Conservation (phyloP, 139 green algal genomes). For the Chlorella sp. region DNA sequence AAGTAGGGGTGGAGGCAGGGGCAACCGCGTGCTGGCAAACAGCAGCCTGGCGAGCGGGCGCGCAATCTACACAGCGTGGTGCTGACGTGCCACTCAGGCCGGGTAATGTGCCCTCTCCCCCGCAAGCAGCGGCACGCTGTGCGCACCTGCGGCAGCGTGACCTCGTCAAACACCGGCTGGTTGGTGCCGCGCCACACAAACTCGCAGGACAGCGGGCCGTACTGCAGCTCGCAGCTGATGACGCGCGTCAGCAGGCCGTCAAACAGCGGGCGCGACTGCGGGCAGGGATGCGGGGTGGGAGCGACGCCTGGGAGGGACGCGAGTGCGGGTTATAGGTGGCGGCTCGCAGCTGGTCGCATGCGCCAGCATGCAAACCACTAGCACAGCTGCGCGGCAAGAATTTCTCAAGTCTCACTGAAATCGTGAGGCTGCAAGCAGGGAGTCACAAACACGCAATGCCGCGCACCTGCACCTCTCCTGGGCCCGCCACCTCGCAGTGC, state of each 20-base stretch:
- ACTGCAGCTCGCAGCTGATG: conserved; percentile 69
- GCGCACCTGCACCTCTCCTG: background rate
- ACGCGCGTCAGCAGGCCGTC: conserved; percentile 51
- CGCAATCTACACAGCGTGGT: too few species aligned
- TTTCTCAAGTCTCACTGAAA: background rate
- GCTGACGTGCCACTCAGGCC: too few species aligned
- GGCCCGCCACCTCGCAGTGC: conserved; percentile 23
- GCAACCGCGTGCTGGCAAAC: background rate
- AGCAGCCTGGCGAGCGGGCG: too few species aligned
- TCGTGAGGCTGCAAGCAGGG: background rate
- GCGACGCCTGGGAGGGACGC: background rate
- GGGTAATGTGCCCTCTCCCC: too few species aligned
- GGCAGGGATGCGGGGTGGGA: background rate
- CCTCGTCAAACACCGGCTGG: conserved; percentile 39
- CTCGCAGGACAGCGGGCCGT: conserved; percentile 74
- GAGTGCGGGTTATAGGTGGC: background rate
- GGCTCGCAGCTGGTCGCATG: background rate
- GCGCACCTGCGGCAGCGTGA: conserved; percentile 31
- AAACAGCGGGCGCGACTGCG: conserved; percentile 26
- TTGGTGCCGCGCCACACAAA: conserved; percentile 57
- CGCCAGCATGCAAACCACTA: background rate
- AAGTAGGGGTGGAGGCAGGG: too few species aligned
- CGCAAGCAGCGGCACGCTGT: too few species aligned
- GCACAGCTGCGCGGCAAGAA: background rate
- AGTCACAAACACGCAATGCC: too few species aligned